Evolutionary conservation across 495 filamentous ascomycete genomes (phyloP).

Genomic region (Neurospora sp.): DNA sequence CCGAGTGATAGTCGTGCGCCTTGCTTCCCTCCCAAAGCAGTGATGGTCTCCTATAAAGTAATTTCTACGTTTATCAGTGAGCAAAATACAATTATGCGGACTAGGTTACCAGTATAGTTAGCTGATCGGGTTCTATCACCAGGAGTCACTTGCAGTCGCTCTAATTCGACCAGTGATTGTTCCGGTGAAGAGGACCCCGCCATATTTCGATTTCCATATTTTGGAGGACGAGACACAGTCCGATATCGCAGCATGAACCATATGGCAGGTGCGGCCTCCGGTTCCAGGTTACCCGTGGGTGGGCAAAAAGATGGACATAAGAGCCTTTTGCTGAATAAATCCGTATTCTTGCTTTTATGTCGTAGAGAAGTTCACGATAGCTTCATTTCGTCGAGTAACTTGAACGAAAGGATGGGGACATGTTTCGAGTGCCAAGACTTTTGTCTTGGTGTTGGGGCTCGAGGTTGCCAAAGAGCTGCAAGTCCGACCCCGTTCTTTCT

Average conservation of each 20-base stretch:
- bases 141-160: background rate
- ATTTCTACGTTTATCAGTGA: background rate
- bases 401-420: background rate
- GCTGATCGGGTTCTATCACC: background rate
- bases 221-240: background rate
- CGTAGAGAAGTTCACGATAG: background rate
- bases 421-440: background rate
- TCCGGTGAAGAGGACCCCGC: background rate
- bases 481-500: background rate
- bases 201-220: background rate
- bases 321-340: background rate
- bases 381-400: background rate
- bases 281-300: too few species aligned
- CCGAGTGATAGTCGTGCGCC: background rate
- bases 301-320: too few species aligned
- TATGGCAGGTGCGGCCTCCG: background rate
- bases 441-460: background rate
- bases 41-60: background rate
- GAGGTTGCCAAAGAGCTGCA: background rate
- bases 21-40: background rate
- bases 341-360: background rate
- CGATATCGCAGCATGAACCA: background rate
- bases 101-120: background rate
- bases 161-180: background rate
- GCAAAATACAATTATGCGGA: too few species aligned